Evolutionary conservation across 2,329 filamentous ascomycete species (phyloP).

Genomic region (Hypomyces rosellus): DNA sequence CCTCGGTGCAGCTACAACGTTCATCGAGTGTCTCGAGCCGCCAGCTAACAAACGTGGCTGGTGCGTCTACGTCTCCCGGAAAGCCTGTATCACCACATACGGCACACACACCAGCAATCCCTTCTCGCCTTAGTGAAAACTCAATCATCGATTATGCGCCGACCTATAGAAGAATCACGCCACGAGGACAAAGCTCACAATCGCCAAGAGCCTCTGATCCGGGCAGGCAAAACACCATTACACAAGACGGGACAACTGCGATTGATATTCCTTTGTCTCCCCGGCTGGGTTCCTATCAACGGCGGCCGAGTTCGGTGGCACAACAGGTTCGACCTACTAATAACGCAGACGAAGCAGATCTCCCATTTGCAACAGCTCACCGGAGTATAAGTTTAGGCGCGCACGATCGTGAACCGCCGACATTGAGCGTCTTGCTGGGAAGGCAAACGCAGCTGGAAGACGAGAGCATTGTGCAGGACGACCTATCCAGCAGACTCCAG

Average conservation of each 20-base stretch:
- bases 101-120: constrained; percentile 87
- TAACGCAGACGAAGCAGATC: constrained; percentile 56
- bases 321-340: constrained; percentile 51
- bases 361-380: constrained; percentile 53
- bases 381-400: constrained; percentile 63
- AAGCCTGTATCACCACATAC: constrained; percentile 88
- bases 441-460: constrained; percentile 32
- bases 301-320: constrained; percentile 64
- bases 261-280: constrained; percentile 72
- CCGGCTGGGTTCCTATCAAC: constrained; percentile 47
- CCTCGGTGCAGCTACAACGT: constrained; percentile 76
- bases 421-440: constrained; percentile 56
- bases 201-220: constrained; percentile 23
- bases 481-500: constrained; percentile 26
- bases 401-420: constrained; percentile 58
- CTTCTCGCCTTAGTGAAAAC: constrained; percentile 86
- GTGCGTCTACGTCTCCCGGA: constrained; percentile 78
- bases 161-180: constrained; percentile 22
- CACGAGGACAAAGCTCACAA: constrained; percentile 22
- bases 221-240: constrained; percentile 33
- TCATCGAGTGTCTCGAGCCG: constrained; percentile 69
- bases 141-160: constrained; percentile 51
- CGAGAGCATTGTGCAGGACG: constrained; percentile 20
- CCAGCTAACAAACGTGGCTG: constrained; percentile 52
- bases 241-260: constrained; percentile 52